A percentile compares a stretch with the other conserved stretches of the same genome.
Conservation (phyloP, 139 green algal genomes). For the Eudorina sp. region DNA sequence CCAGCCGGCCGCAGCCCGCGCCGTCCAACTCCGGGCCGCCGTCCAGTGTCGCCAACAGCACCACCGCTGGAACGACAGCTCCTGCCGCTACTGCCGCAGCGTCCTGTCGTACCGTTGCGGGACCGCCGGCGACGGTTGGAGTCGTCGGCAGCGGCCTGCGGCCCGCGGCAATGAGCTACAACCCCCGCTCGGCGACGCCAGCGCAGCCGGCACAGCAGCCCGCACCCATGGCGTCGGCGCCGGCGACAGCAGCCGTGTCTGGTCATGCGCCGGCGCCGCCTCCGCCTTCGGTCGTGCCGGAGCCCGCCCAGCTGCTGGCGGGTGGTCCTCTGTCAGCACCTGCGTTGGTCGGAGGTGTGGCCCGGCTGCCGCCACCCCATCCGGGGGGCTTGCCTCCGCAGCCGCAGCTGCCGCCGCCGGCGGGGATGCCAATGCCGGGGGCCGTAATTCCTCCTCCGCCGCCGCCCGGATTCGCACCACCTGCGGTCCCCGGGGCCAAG, state of each 20-base stretch:
- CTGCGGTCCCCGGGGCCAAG: not conserved
- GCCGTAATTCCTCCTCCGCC: not conserved
- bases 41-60: not conserved
- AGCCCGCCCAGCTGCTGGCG: not conserved
- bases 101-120: no score
- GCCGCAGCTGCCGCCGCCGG: not conserved
- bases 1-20: not conserved
- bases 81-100: not conserved
- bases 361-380: not conserved
- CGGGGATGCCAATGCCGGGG: not conserved
- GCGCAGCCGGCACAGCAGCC: not conserved
- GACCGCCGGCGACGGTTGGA: not conserved
- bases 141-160: not conserved
- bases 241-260: no score
- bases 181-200: not conserved
- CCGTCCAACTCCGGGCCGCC: no score
- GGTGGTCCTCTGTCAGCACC: not conserved
- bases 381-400: not conserved
- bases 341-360: not conserved
- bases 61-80: not conserved
- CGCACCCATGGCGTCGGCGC: no score
- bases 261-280: not conserved
- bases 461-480: slow-evolving; percentile 11
- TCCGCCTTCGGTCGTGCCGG: not conserved
- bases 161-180: slow-evolving; percentile 19